These are phyloP conservation scores for Arthrocladium fulminans DNA, from an alignment of 2,329 filamentous ascomycete species.

Conservation along the genomic window DNA sequence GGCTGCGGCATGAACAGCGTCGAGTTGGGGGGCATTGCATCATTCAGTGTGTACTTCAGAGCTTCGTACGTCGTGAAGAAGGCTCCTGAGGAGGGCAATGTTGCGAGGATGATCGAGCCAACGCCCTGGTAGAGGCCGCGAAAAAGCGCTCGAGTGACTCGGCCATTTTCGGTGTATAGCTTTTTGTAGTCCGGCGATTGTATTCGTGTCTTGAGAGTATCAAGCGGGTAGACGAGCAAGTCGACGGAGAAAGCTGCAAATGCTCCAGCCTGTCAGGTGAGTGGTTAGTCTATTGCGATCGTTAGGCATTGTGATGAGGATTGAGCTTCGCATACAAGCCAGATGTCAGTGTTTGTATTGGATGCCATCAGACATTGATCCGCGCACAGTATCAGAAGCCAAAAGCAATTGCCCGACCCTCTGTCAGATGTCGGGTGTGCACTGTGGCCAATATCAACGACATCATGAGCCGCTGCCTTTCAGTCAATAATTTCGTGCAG, in stretches of 20 bases:
- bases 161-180: constrained; percentile 44
- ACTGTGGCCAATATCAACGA: too few relatives aligned
- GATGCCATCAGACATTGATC: constrained; percentile 37
- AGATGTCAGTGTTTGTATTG: constrained; percentile 48
- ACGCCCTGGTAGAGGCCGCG: constrained; percentile 79
- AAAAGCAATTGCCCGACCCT: too few relatives aligned
- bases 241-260: constrained; percentile 80
- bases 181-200: constrained; percentile 68
- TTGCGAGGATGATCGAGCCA: constrained; percentile 74
- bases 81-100: constrained; percentile 76
- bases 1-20: constrained; percentile 52
- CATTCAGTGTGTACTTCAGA: constrained; percentile 55
- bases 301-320: not conserved
- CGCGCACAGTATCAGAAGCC: too few relatives aligned
- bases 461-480: too few relatives aligned
- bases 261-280: constrained; percentile 59
- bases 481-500: too few relatives aligned
- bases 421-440: too few relatives aligned
- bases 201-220: constrained; percentile 79
- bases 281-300: not conserved
- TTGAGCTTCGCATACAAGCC: constrained; percentile 40
- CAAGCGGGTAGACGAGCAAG: constrained; percentile 74
- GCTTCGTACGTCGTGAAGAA: constrained; percentile 89
- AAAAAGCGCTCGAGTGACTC: constrained; percentile 47
- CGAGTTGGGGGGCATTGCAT: constrained; percentile 37